Evolutionary conservation across 1,139 yeast species (phyloP).

Genomic region (Spathaspora sp.): DNA sequence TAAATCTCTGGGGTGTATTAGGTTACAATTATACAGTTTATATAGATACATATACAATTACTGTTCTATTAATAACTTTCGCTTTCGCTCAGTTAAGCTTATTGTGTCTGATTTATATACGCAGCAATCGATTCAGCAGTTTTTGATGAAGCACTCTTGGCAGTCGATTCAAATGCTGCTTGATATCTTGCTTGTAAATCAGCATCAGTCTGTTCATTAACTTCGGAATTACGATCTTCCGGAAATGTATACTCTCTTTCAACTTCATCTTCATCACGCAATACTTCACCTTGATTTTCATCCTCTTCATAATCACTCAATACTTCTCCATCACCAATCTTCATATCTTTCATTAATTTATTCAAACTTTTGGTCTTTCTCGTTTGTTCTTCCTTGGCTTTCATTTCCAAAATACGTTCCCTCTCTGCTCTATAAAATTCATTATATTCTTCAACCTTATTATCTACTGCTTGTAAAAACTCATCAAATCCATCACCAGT

Average conservation of each 20-base stretch:
- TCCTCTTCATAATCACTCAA: slow-evolving; percentile 64
- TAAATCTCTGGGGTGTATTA: background rate
- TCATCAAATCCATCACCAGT: slow-evolving; percentile 96
- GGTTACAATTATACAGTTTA: background rate
- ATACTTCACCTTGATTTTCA: slow-evolving; percentile 61
- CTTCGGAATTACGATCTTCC: slow-evolving; percentile 66
- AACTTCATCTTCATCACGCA: slow-evolving; percentile 64
- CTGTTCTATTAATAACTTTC: slow-evolving; percentile 4
- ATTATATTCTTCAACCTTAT: slow-evolving; percentile 85
- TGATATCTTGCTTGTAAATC: slow-evolving; percentile 71
- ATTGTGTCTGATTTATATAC: slow-evolving; percentile 44
- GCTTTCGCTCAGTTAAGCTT: slow-evolving; percentile 5
- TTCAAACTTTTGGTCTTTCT: slow-evolving; percentile 71
- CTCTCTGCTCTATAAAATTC: slow-evolving; percentile 83
- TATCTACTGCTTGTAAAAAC: slow-evolving; percentile 76
- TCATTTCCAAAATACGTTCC: slow-evolving; percentile 73
- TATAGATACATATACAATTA: background rate
- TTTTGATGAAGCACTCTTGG: slow-evolving; percentile 59
- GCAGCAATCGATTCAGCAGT: slow-evolving; percentile 73
- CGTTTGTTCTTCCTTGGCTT: slow-evolving; percentile 71
- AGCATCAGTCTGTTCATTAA: slow-evolving; percentile 46
- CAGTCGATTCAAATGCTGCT: slow-evolving; percentile 64
- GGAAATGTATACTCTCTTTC: slow-evolving; percentile 76
- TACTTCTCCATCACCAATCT: slow-evolving; percentile 66
- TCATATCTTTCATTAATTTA: slow-evolving; percentile 80